Evolutionary conservation across 495 filamentous ascomycete genomes (phyloP), one percentile per base, ranked within the genome.

Genomic region (Xylaria venustula): DNA sequence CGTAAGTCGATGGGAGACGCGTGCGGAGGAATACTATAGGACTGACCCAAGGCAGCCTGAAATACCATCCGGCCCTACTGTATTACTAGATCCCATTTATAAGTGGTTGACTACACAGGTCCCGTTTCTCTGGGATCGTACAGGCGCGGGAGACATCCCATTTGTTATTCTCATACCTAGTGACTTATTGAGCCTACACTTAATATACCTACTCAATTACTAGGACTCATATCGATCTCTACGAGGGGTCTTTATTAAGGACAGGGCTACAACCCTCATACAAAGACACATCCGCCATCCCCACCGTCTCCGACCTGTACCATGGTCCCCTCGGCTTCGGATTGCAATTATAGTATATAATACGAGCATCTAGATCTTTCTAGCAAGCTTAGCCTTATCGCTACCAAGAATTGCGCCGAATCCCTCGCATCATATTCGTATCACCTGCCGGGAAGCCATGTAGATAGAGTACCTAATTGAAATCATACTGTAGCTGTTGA

Each of bases 361-460:
- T 45, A 42, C 40, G 37, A 45, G 40, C 20, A 41, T 55, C 53
- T 45, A 45, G 53, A 45, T 45, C 53, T 34, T 32, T 44, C n/a
- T 2, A 17, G 7, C 17, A 37, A 40, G 36, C 53, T 26, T 8
- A 34, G 40, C 40, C 26, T 45, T 55, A 34, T 34, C 53, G 40
- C 26, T 17, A 55, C 40, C 52, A 55, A 54, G 20, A 28, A 22
- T 17, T 17, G 4, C 19, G 30, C 11, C 14, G 12, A 12, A 44
- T 55, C 14, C 40, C 53, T 45, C 23, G 11, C n/a, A 32, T 15
- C 9, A 19, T 23, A 15, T 55, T n/a, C 20, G 40, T 14, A 8
- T 15, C 11, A 11, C 40, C 3, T n/a, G 40, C 26, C 26, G 23
- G 8, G 22, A 7, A 42, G 22, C 36, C 14, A 11, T 19, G 7